Evolutionary conservation across 768 basidiomycete species (phyloP).

Genomic region (Strobilomyces confusus): DNA sequence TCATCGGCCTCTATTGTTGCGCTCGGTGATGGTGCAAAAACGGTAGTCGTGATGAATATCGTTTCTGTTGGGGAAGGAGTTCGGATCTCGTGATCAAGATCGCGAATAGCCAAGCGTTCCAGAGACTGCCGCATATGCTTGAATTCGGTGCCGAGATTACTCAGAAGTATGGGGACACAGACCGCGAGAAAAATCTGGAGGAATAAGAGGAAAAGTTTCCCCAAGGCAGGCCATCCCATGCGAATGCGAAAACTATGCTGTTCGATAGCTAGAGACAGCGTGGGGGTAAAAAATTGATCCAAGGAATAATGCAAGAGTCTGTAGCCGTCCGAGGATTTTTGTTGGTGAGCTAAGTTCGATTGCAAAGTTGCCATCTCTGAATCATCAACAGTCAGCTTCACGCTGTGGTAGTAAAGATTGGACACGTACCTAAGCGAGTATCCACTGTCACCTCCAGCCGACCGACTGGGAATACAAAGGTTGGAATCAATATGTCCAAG

Average conservation of each 20-base stretch:
- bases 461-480: conserved; percentile 68
- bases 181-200: conserved; percentile 17
- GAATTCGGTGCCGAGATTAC: conserved; percentile 27
- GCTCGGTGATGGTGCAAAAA: conserved; percentile 13
- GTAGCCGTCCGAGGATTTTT: conserved; percentile 36
- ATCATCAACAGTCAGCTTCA: conserved; percentile 31
- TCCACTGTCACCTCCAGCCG: conserved; percentile 61
- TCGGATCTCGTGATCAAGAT: conserved; percentile 5
- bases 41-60: conserved; percentile 30
- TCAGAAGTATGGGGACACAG: conserved; percentile 17
- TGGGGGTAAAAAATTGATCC: conserved; percentile 57
- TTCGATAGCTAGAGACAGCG: conserved; percentile 37
- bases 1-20: not conserved
- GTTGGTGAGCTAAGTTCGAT: conserved; percentile 58
- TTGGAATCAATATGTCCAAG: conserved; percentile 57
- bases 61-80: conserved; percentile 18
- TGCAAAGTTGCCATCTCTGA: conserved; percentile 41
- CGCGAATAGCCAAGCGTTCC: conserved; percentile 14
- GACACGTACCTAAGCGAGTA: conserved; percentile 44
- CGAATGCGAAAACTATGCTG: conserved; percentile 2
- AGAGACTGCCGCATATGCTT: conserved; percentile 23
- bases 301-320: conserved; percentile 54
- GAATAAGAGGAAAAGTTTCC: conserved; percentile 11
- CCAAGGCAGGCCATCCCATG: conserved; percentile 10
- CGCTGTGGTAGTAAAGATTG: not conserved